Base-by-base conservation (phyloP, 805 yeast species). In the Maudiozyma pseudohumilis region DNA sequence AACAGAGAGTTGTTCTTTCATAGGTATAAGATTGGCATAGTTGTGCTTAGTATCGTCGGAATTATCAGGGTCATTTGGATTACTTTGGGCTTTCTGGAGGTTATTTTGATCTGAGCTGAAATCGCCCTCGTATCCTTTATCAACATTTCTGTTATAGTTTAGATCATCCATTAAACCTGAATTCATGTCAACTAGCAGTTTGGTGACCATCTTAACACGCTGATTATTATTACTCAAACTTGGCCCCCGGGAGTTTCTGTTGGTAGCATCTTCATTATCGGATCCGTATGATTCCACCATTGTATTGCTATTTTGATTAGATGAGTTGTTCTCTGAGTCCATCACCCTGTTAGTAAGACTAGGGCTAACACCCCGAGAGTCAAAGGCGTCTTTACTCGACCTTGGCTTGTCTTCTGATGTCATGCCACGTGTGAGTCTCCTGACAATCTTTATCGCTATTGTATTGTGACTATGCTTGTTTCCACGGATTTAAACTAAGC, bases 111-210 rank as follows among this genome's bases (percentile, higher is more conserved):
- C 16, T 8, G 25, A n/a, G 5, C 9, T 20, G 1, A 24, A 10
- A 10, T 12, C 15, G n/a, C 25, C 29, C 5, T 23, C 34, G 11
- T 23, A 11, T 10, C 17, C 25, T 6, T 29, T 23, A n/a, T 7
- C 31, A 2, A 42, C 30, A 23, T 35, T 21, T 26, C 47, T 39
- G 25, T 40, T 45, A 36, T 47, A 49, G 34, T 58, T 56, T 21
- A 58, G 35, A 37, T 56, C 61, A 38, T 56, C 60, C 53, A 56
- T 50, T n/a, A 57, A 37, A 4, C 56, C 53, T 25, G 46, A 41
- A 36, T 50, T 53, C 32, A 45, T 47, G 35, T 56, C 59, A 29
- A 51, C 37, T 16, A 58, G 34, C 23, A 58, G 21, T 35, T 55
- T 50, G 5, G 57, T 46, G 5, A 47, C 50, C 24, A 52, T 18